These are phyloP conservation scores for Candida chauliodis DNA, from an alignment of 805 yeast genomes.

Conservation along the genomic window DNA sequence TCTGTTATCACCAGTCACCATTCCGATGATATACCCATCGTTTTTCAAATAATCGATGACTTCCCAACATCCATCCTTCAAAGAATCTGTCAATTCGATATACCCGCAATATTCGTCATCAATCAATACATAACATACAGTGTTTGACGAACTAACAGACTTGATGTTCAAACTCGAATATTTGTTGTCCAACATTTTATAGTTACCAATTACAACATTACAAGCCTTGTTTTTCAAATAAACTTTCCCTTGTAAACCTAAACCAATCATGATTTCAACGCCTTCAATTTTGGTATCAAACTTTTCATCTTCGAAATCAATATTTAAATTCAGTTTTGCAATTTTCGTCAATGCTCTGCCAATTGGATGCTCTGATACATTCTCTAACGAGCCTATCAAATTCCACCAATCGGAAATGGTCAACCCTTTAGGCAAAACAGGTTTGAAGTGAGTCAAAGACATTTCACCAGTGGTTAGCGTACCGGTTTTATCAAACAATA, in stretches of 20 bases:
- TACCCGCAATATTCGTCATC: conserved; percentile 59
- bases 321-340: conserved; percentile 23
- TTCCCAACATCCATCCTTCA: conserved; percentile 61
- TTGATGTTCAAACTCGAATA: conserved; percentile 2
- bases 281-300: conserved; percentile 28
- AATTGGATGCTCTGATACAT: conserved; percentile 81
- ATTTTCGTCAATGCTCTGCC: conserved; percentile 63
- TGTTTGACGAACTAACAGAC: conserved; percentile 25
- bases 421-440: conserved; percentile 9
- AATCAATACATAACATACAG: conserved; percentile 56
- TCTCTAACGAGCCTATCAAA: conserved; percentile 57
- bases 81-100: conserved; percentile 61
- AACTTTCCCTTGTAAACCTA: conserved; percentile 39
- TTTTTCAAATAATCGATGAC: conserved; percentile 54
- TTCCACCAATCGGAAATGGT: conserved; percentile 42
- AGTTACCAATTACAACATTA: conserved; percentile 53
- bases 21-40: conserved; percentile 62
- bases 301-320: conserved; percentile 29
- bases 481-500: conserved; percentile 94
- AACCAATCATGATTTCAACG: conserved; percentile 39
- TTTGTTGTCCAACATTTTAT: conserved; percentile 28
- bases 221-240: conserved; percentile 12
- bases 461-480: conserved; percentile 86
- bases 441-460: conserved; percentile 34
- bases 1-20: conserved; percentile 85